Percentiles rank a stretch among this genome's conserved stretches.
Conservation (phyloP, 2,329 filamentous ascomycete genomes). For the Beauveria asiatica region DNA sequence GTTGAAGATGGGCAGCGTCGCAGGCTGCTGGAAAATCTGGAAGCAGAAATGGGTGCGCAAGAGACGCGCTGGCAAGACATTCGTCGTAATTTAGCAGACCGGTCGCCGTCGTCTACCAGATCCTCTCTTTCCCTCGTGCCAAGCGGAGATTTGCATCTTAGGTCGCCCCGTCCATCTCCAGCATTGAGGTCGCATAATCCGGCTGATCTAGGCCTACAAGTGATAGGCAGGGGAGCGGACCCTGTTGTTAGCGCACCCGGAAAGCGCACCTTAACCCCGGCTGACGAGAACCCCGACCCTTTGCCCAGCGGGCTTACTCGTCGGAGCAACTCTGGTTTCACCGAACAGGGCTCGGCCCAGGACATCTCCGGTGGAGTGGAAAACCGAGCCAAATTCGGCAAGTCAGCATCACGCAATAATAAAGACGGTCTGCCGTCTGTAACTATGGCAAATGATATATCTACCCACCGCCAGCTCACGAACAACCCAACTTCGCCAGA, state of each 20-base stretch:
- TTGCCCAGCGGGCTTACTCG: slow-evolving; percentile 1
- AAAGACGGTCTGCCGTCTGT: slow-evolving; percentile 18
- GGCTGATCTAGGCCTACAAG: not conserved
- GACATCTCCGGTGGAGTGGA: not conserved
- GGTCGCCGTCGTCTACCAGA: slow-evolving; percentile 28
- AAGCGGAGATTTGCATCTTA: slow-evolving; percentile 9
- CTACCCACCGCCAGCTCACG: not conserved
- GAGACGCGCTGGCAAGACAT: slow-evolving; percentile 52
- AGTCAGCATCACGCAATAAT: not conserved
- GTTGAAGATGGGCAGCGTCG: slow-evolving; percentile 35
- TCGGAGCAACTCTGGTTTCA: slow-evolving; percentile 5
- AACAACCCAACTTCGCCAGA: slow-evolving; percentile 45
- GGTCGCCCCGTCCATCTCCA: slow-evolving; percentile 1
- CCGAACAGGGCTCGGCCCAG: slow-evolving; percentile 4
- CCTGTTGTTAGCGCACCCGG: not conserved
- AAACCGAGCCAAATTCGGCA: slow-evolving; percentile 7
- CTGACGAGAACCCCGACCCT: slow-evolving; percentile 6
- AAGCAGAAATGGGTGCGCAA: slow-evolving; percentile 53
- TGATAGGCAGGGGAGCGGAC: not conserved
- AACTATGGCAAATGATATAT: slow-evolving; percentile 15
- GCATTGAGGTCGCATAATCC: slow-evolving; percentile 4
- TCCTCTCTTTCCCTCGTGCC: not conserved
- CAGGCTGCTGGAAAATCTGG: slow-evolving; percentile 48
- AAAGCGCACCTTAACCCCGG: not conserved
- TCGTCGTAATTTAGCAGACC: slow-evolving; percentile 41